phyloP scores from a whole-genome alignment of 306 rosid species.

The Medicago ruthenica region DNA sequence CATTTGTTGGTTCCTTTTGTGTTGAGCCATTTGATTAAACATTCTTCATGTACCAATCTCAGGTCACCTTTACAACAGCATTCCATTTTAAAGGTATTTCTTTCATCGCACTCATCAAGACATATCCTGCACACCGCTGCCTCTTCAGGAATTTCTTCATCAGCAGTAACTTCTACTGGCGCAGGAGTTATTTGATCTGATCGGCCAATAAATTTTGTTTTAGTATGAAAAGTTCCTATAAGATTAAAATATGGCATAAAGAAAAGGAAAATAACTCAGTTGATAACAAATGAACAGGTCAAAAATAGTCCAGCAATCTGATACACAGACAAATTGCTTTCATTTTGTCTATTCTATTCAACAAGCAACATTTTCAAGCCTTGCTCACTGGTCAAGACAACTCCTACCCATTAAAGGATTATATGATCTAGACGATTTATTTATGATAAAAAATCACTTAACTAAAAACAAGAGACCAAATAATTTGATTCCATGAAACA shows the following conservation, averaged over 20 bases:
- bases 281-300: conserved; percentile 9
- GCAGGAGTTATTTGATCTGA: conserved; percentile 80
- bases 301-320: not conserved
- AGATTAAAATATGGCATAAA: conserved; percentile 28
- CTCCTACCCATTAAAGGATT: too few species aligned
- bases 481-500: too few species aligned
- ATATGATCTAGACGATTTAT: too few species aligned
- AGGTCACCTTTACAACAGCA: conserved; percentile 97
- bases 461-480: too few species aligned
- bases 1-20: conserved; percentile 84
- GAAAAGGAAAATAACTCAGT: conserved; percentile 3
- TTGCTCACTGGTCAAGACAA: too few species aligned
- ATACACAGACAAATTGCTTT: too few species aligned
- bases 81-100: conserved; percentile 95
- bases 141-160: conserved; percentile 98
- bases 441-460: too few species aligned
- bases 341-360: too few species aligned
- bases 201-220: conserved; percentile 38
- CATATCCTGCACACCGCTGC: conserved; percentile 98
- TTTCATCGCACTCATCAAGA: conserved; percentile 80
- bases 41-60: conserved; percentile 84
- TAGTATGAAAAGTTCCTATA: conserved; percentile 12
- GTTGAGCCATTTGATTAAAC: conserved; percentile 88
- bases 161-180: conserved; percentile 62
- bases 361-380: too few species aligned